Percentiles rank a stretch among this genome's conserved stretches.
Evolutionary conservation across 208 protist genomes (phyloP).

Genomic region (Leishmania turanica): DNA sequence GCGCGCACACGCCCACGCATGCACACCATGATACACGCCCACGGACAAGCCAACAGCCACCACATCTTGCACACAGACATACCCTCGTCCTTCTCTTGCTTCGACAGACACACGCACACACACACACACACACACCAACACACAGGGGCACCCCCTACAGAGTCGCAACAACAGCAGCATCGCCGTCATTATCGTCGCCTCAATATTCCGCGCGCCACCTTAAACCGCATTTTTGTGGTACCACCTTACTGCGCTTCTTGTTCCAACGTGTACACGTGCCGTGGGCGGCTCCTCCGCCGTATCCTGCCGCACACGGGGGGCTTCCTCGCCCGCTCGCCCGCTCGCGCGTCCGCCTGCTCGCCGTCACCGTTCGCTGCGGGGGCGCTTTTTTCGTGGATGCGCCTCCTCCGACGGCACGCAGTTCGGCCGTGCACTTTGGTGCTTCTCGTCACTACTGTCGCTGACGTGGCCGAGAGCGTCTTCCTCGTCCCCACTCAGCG

Average conservation of each 20-base stretch:
- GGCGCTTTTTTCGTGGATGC: not conserved
- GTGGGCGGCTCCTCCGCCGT: conserved; percentile 1
- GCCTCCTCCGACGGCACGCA: not conserved
- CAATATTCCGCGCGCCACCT: not conserved
- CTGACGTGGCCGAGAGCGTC: not conserved
- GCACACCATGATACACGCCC: not conserved
- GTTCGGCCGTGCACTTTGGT: not conserved
- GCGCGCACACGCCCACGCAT: not conserved
- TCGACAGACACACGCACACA: not conserved
- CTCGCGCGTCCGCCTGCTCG: conserved; percentile 1
- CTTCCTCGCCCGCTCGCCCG: not conserved
- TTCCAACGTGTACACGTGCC: not conserved
- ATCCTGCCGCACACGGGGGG: not conserved
- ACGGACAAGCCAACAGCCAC: not conserved
- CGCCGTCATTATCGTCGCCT: not conserved
- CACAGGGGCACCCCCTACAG: not conserved
- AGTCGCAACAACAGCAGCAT: not conserved
- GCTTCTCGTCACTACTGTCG: not conserved
- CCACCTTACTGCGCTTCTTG: not conserved
- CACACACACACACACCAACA: not conserved
- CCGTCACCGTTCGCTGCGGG: not conserved
- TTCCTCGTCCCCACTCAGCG: conserved; percentile 1
- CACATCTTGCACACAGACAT: not conserved
- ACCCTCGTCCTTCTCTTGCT: not conserved
- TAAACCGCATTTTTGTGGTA: no score